These are phyloP conservation scores for Populus ilicifolia DNA, from an alignment of 345 rosid genomes.

Conservation along the genomic window DNA sequence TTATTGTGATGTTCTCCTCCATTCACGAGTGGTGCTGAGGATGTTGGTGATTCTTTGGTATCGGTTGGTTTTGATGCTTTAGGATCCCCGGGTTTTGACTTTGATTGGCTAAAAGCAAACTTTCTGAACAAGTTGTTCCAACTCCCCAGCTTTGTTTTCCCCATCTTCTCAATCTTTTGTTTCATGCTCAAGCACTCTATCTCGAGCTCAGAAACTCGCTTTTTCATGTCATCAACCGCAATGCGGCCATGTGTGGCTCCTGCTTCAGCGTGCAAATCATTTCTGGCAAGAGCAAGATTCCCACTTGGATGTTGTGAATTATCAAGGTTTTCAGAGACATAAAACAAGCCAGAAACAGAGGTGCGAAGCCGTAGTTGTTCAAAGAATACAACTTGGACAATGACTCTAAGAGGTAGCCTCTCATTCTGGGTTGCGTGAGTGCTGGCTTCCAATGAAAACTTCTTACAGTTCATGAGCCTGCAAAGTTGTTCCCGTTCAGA, in stretches of 20 bases:
- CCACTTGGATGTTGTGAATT: conserved; percentile 37
- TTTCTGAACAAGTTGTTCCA: conserved; percentile 54
- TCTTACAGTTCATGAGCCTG: conserved; percentile 79
- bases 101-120: conserved; percentile 25
- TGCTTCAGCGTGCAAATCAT: conserved; percentile 14
- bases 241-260: conserved; percentile 19
- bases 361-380: conserved; percentile 86
- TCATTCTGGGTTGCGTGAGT: conserved; percentile 94
- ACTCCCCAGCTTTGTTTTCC: conserved; percentile 49
- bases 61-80: neutral
- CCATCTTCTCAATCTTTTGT: conserved; percentile 67
- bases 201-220: conserved; percentile 69
- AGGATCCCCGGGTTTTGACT: conserved; percentile 6
- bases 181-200: conserved; percentile 75
- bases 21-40: conserved; percentile 6
- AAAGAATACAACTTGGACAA: conserved; percentile 84
- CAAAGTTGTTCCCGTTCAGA: conserved; percentile 74
- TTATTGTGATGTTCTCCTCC: neutral
- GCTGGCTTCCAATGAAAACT: conserved; percentile 84
- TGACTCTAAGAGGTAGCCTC: conserved; percentile 78
- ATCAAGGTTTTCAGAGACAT: conserved; percentile 55
- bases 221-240: conserved; percentile 49
- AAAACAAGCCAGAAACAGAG: conserved; percentile 64
- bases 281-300: conserved; percentile 42
- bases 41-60: neutral